phyloP scores from a whole-genome alignment of 2,329 filamentous ascomycete species.

The Monosporascus sp. region DNA sequence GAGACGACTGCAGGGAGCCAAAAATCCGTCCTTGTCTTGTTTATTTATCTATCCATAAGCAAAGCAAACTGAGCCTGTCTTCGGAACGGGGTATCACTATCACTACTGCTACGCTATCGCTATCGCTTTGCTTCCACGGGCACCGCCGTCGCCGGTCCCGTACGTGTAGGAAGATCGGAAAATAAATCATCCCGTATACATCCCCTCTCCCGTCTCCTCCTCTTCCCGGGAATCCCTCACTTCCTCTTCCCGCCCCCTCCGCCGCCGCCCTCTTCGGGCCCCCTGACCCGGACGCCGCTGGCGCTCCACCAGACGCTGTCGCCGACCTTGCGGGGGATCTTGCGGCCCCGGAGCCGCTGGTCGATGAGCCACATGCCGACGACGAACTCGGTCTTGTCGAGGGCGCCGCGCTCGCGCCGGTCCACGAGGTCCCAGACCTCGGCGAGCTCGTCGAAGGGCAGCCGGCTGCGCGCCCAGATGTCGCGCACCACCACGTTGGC shows the following conservation, averaged over 20 bases:
- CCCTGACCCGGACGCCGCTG: constrained; percentile 37
- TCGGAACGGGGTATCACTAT: too few relatives aligned
- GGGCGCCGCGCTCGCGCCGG: constrained; percentile 43
- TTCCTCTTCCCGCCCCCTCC: background rate
- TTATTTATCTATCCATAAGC: too few relatives aligned
- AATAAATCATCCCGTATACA: background rate
- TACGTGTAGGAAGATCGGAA: too few relatives aligned
- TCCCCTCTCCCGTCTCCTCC: background rate
- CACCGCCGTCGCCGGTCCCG: fast-evolving
- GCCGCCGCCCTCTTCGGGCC: constrained; percentile 2
- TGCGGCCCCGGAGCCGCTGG: constrained; percentile 72
- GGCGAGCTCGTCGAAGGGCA: constrained; percentile 63
- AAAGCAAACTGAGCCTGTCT: too few relatives aligned
- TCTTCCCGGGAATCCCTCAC: background rate
- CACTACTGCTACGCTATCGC: too few relatives aligned
- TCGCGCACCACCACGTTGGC: constrained; percentile 65
- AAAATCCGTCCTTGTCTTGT: too few relatives aligned
- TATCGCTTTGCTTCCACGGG: too few relatives aligned
- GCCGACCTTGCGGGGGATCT: constrained; percentile 65
- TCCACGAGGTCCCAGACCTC: constrained; percentile 77
- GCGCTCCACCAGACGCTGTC: constrained; percentile 74
- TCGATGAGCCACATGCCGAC: constrained; percentile 81
- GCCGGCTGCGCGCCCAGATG: constrained; percentile 66
- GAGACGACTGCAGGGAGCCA: too few relatives aligned
- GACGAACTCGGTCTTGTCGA: constrained; percentile 69